Conservation (phyloP, 768 basidiomycete genomes). For the Hygrophorus pudorinus region DNA sequence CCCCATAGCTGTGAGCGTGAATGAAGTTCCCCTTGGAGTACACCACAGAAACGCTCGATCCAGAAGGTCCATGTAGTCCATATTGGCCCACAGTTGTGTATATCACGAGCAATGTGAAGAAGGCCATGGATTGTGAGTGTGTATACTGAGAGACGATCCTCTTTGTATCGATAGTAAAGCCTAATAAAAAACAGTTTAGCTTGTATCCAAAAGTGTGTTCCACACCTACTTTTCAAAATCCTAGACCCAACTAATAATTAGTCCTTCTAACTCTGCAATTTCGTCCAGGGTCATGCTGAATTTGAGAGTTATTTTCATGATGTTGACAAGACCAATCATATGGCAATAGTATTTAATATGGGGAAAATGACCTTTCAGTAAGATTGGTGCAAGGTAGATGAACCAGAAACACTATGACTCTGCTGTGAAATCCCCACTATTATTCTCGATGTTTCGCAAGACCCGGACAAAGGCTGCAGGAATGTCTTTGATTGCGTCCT, state of each 20-base stretch:
- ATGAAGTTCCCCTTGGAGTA: constrained; percentile 14
- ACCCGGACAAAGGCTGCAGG: too few species aligned
- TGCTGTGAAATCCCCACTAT: too few species aligned
- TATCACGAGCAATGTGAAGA: constrained; percentile 22
- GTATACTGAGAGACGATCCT: constrained; percentile 18
- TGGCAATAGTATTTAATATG: constrained; percentile 32
- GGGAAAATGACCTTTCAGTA: too few species aligned
- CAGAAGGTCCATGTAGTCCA: constrained; percentile 27
- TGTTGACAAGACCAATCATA: constrained; percentile 21
- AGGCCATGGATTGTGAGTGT: constrained; percentile 23
- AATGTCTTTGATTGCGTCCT: too few species aligned
- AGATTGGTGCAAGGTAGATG: too few species aligned
- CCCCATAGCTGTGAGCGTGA: constrained; percentile 18
- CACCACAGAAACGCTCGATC: constrained; percentile 26
- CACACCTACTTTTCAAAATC: constrained; percentile 26
- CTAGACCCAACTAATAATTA: constrained; percentile 25
- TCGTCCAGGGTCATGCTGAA: constrained; percentile 19
- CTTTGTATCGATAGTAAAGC: constrained; percentile 23
- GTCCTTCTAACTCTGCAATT: constrained; percentile 15
- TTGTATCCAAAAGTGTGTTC: neutral
- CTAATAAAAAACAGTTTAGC: constrained; percentile 13
- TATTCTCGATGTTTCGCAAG: too few species aligned
- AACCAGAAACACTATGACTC: too few species aligned
- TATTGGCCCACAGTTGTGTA: constrained; percentile 21
- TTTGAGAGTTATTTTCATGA: constrained; percentile 25